Evolutionary conservation across 805 yeast genomes (phyloP), one percentile per base, ranked within the genome.

Genomic region (Pichia cephalocereana): DNA sequence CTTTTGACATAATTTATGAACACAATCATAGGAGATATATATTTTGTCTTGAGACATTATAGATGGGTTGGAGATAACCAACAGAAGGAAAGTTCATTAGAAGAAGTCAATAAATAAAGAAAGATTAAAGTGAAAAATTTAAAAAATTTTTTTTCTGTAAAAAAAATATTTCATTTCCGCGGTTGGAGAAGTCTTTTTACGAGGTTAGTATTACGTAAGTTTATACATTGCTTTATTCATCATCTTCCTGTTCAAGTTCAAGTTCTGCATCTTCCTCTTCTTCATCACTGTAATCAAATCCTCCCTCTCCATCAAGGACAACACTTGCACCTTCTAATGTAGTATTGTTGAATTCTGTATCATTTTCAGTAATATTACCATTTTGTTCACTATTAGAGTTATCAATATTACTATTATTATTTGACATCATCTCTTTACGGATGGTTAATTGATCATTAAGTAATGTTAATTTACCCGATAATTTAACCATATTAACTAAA

Each of bases 391-490:
- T 43, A 3, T 46, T 44, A n/a, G 42, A 48, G 8, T 41, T 54
- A 26, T 46, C 53, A 14, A 63, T 63, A 19, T 63, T 30, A 2
- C 15, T 15, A 30, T 9, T 23, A 10, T 34, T 9, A 15, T 34
- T 67, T 46, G 65, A 60, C 43, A 69, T 61, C 57, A 75, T 67
- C 41, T 76, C 81, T 38, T 66, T 64, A 59, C 97, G 80, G 54
- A 91, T 68, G 49, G 77, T 74, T 11, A 87, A 73, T 66, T 91
- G 98, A 4, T 88, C 76, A 54, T 76, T 76, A 40, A 91, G 71
- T 63, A 91, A 73, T 58, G 83, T 85, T 43, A 91, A 70, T 54
- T 93, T 78, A 43, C 99, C 99, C 63, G 90, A 95, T 31, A 91
- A 73, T 2, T 93, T 80, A 27, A 90, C 67, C 45, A 91, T 70